Base-by-base conservation (phyloP, 1,284 basidiomycete species). In the Fomitopsis palustris region DNA sequence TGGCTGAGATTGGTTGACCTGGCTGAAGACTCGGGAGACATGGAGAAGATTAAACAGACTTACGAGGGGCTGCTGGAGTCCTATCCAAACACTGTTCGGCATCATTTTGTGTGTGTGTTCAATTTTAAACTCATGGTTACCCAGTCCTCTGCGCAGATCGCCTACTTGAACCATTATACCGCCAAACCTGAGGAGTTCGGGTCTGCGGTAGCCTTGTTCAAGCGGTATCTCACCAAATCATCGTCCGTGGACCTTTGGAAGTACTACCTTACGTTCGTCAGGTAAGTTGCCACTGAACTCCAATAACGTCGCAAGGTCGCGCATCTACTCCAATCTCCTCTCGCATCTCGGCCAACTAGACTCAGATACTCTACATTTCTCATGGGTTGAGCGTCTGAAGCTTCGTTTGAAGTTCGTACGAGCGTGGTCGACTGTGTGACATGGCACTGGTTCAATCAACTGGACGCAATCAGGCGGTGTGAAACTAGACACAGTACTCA, bases 221-320 rank as follows among this genome's bases (percentile, higher is more conserved):
- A 87, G 67, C 82, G 86, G 54, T 96, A 92, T 72, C 75, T 96
- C 63, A 87, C 86, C 70, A 83, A 83, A 1, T 94, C 93, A 0
- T 88, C 92, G 6, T 89, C 88, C 47, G 91, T 95, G 60, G 92
- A 95, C 61, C 77, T 96, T 1, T 95, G 93, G 90, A 88, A 86
- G 67, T 92, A 89, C 70, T 95, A 95, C 72, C 77, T 95, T 66
- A 86, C 81, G 51, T 94, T 92, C 71, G 89, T 95, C 66, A 83
- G 90, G 83, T 90, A 70, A 70, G 83, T 77, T 56, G 12, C 25
- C 3, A 64, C 54, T 47, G 6, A 29, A 17, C 25, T 35, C 8
- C 9, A 10, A 57, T 12, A 42, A 56, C 29, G 29, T 58, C 67
- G 55, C 12, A 8, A 29, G 25, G 45, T 25, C 45, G 12, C 45